Evolutionary conservation across 2,329 filamentous ascomycete genomes (phyloP).

Genomic region (Parastagonospora nodorum): DNA sequence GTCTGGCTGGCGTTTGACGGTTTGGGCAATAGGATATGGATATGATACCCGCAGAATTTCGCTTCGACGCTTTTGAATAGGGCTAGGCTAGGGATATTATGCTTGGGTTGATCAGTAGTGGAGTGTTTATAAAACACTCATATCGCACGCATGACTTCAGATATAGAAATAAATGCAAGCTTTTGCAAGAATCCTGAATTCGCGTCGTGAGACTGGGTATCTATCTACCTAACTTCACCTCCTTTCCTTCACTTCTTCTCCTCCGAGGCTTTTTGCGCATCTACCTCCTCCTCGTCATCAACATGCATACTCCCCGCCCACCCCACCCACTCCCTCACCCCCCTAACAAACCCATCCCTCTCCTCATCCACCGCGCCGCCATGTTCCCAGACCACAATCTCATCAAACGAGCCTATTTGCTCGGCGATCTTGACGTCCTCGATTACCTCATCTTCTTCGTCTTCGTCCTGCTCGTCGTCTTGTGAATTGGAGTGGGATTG

Average conservation of each 20-base stretch:
- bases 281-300: conserved; percentile 23
- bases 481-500: too few species aligned
- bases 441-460: conserved; percentile 23
- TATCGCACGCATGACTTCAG: too few species aligned
- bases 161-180: too few species aligned
- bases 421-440: conserved; percentile 57
- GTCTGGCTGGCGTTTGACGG: neutral
- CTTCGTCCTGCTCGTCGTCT: conserved; percentile 19
- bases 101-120: too few species aligned
- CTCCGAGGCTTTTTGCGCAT: neutral
- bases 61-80: too few species aligned
- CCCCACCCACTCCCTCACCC: conserved; percentile 79
- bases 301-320: conserved; percentile 65
- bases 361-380: conserved; percentile 67
- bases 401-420: conserved; percentile 70
- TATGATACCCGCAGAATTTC: too few species aligned
- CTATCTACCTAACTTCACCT: too few species aligned
- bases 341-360: conserved; percentile 72
- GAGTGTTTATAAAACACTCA: too few species aligned
- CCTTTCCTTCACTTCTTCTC: neutral
- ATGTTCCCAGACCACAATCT: conserved; percentile 84
- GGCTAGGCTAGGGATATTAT: too few species aligned
- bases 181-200: too few species aligned
- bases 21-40: too few species aligned
- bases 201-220: too few species aligned